A percentile compares a stretch with the other conserved stretches of the same genome.
Evolutionary conservation across 2,329 filamentous ascomycete species (phyloP).

Genomic region (Raffaelea albimanens): DNA sequence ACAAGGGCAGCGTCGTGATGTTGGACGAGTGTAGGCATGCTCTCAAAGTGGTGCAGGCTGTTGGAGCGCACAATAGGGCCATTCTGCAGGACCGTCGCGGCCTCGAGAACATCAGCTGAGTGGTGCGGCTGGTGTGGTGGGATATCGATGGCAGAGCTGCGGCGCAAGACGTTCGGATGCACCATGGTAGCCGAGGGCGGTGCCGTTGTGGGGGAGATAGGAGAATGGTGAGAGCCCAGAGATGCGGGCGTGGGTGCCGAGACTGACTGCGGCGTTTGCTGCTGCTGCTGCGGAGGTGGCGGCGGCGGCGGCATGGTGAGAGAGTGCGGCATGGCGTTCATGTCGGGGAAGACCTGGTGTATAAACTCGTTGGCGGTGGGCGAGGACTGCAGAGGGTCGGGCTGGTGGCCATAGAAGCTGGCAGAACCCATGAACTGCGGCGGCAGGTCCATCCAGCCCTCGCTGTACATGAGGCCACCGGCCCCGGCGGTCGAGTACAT

Average conservation of each 20-base stretch:
- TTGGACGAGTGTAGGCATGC: too few relatives aligned
- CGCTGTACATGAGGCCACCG: conserved; percentile 39
- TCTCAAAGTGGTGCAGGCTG: background rate
- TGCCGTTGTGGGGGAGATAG: background rate
- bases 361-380: conserved; percentile 18
- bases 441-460: conserved; percentile 49
- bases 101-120: conserved; percentile 48
- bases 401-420: conserved; percentile 51
- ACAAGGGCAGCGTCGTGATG: background rate
- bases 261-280: background rate
- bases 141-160: background rate
- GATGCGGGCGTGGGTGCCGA: too few relatives aligned
- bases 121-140: conserved; percentile 23
- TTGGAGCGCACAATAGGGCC: conserved; percentile 18
- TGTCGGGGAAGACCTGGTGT: conserved; percentile 13
- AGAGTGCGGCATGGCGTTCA: conserved; percentile 1
- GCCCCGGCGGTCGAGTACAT: conserved; percentile 15
- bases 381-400: conserved; percentile 19
- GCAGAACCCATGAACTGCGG: conserved; percentile 57
- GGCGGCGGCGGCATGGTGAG: conserved; percentile 15
- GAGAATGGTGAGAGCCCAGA: background rate
- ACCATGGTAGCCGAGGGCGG: background rate
- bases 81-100: conserved; percentile 42
- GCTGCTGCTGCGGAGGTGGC: conserved; percentile 6
- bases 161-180: too few relatives aligned